phyloP scores from a whole-genome alignment of 139 green algal species.

The Chlamydomonas incerta region DNA sequence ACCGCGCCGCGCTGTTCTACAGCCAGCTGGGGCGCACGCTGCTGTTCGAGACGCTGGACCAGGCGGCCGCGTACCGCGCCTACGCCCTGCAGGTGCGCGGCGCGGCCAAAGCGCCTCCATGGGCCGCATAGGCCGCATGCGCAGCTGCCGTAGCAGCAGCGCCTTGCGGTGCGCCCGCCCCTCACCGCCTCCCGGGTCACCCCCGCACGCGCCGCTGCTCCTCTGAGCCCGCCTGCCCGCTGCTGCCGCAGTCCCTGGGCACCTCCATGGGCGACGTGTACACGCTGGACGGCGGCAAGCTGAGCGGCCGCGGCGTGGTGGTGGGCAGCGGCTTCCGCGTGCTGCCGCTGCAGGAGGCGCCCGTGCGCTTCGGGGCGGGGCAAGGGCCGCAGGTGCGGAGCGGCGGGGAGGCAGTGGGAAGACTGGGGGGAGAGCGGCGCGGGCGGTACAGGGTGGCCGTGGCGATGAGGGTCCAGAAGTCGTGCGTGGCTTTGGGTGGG shows the following conservation, averaged over 20 bases:
- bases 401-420: neutral
- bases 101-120: too few relatives aligned
- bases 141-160: too few relatives aligned
- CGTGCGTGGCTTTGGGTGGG: too few relatives aligned
- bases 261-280: slow-evolving; percentile 61
- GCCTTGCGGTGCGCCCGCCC: too few relatives aligned
- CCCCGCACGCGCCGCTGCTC: too few relatives aligned
- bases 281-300: slow-evolving; percentile 67
- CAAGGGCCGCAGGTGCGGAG: neutral
- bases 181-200: too few relatives aligned
- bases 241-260: slow-evolving; percentile 53
- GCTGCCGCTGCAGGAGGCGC: slow-evolving; percentile 51
- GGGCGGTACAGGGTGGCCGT: neutral
- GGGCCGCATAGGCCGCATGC: too few relatives aligned
- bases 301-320: slow-evolving; percentile 72
- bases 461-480: neutral
- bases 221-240: too few relatives aligned
- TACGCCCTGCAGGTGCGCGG: slow-evolving; percentile 53
- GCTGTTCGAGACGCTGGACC: slow-evolving; percentile 74
- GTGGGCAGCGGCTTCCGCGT: slow-evolving; percentile 62
- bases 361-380: slow-evolving; percentile 57
- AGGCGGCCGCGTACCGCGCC: slow-evolving; percentile 69
- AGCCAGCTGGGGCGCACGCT: slow-evolving; percentile 56
- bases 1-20: slow-evolving; percentile 62
- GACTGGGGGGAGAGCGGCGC: neutral